phyloP scores from a whole-genome alignment of 768 basidiomycete species.

The Termitomyces sp. region DNA sequence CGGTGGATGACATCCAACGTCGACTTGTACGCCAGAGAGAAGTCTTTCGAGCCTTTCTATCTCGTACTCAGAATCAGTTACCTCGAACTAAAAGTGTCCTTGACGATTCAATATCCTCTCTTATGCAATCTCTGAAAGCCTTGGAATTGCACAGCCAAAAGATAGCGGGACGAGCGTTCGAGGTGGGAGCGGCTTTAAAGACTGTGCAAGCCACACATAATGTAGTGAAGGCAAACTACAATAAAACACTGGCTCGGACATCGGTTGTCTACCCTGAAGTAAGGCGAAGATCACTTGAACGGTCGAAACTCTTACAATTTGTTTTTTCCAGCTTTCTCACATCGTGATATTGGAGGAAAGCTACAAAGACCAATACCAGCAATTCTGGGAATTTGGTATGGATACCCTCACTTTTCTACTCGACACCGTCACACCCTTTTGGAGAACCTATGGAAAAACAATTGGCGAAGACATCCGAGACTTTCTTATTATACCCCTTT shows the following conservation, averaged over 20 bases:
- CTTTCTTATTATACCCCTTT: conserved; percentile 79
- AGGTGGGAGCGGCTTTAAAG: conserved; percentile 47
- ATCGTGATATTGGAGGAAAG: conserved; percentile 74
- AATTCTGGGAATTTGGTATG: conserved; percentile 80
- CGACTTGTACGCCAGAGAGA: conserved; percentile 63
- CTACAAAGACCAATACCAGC: conserved; percentile 77
- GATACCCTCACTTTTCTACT: conserved; percentile 73
- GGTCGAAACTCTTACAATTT: conserved; percentile 1
- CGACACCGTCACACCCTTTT: conserved; percentile 76
- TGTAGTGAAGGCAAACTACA: conserved; percentile 62
- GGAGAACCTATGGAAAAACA: conserved; percentile 80
- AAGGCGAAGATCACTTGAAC: conserved; percentile 15
- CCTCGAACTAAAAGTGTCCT: conserved; percentile 41
- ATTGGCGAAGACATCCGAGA: conserved; percentile 79
- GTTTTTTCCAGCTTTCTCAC: conserved; percentile 53
- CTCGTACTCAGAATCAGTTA: conserved; percentile 21
- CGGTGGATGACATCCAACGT: conserved; percentile 72
- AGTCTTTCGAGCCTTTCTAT: conserved; percentile 47
- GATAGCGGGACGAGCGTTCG: conserved; percentile 45
- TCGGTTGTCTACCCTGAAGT: conserved; percentile 83
- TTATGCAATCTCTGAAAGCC: conserved; percentile 47
- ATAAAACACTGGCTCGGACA: conserved; percentile 61
- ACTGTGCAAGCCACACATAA: conserved; percentile 56
- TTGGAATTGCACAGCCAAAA: conserved; percentile 47
- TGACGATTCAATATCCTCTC: conserved; percentile 50